Base-by-base conservation (phyloP, 2,329 filamentous ascomycete species). In the Ophiocordyceps robertsii region DNA sequence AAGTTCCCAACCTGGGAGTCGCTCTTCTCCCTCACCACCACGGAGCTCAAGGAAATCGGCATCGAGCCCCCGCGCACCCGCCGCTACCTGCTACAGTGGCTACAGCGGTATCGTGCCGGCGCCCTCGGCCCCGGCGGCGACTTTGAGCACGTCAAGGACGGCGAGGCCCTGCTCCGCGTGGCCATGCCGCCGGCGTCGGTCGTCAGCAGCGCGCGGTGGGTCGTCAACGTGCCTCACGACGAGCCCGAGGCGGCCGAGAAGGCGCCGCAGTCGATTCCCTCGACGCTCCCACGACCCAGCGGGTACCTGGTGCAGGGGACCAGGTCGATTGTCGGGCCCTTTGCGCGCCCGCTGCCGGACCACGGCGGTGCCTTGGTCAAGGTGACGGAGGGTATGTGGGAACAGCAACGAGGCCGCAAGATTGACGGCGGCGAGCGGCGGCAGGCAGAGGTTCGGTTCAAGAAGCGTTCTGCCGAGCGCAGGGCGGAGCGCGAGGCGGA, bases 351-450 rank as follows among this genome's bases (percentile, higher is more conserved):
- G 5, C 57, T 89, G 27, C 80, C 83, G 61, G 75, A 75, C 1
- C 73, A 76, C 1, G 65, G 68, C 35, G 79, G 77, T 9, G 84
- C 81, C 11, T 69, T 72, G 41, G 71, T 96, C 51, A 70, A 72
- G 48, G 73, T 85, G 19, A 77, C 80, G 44, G 89, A 95, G 61
- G 88, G 90, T 10, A 82, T 96, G 69, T 96, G 90, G 92, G 90
- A 96, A 68, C 72, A 88, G 55, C 81, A 75, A 59, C 75, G 81
- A 54, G 90, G 92, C 27, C 78, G 79, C 56, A 96, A 96, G 80
- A 81, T 98, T 51, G 89, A 96, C 64, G 92, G 92, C 57, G 92
- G 92, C 71, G 92, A 98, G 72, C 80, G 92, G 61, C 77, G 92
- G 63, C 80, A 76, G 61, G 84, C 83, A 14, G 82, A 94, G 67